Conservation (phyloP, 2,329 filamentous ascomycete genomes). For the Penicillium sumatraense region DNA sequence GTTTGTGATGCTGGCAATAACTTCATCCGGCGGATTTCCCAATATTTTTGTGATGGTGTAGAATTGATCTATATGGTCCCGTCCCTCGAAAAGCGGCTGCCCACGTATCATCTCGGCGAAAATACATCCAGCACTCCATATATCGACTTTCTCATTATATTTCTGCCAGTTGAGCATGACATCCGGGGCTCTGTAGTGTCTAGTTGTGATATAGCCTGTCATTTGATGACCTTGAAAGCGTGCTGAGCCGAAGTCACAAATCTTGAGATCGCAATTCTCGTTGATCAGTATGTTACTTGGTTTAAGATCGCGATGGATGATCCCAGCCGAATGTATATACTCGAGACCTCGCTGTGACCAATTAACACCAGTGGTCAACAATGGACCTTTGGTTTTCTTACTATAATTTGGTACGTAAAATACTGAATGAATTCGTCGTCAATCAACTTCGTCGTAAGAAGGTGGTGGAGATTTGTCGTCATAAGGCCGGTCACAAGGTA, state of each 20-base stretch:
- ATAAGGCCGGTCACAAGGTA: background rate
- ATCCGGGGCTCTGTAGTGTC: conserved; percentile 97
- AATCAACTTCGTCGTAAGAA: conserved; percentile 84
- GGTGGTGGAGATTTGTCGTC: background rate
- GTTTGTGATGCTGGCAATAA: conserved; percentile 72
- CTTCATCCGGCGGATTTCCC: conserved; percentile 92
- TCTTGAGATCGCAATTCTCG: conserved; percentile 98
- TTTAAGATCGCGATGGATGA: conserved; percentile 62
- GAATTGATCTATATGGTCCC: conserved; percentile 99
- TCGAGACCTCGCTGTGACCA: conserved; percentile 80
- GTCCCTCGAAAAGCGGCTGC: conserved; percentile 95
- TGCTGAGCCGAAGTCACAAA: conserved; percentile 96
- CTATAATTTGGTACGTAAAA: conserved; percentile 98
- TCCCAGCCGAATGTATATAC: conserved; percentile 97
- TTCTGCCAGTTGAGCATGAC: conserved; percentile 99
- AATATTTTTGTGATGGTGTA: conserved; percentile 97
- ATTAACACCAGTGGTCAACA: conserved; percentile 10
- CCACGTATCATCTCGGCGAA: conserved; percentile 98
- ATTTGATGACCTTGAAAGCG: conserved; percentile 98
- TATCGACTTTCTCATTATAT: conserved; percentile 97
- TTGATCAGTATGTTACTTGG: conserved; percentile 99
- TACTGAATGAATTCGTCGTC: conserved; percentile 99
- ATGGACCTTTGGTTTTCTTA: conserved; percentile 51
- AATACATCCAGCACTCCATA: conserved; percentile 98
- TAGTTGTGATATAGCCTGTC: conserved; percentile 97